Base-by-base conservation (phyloP, 257 asterid species). In the Penstemon barbatus region DNA sequence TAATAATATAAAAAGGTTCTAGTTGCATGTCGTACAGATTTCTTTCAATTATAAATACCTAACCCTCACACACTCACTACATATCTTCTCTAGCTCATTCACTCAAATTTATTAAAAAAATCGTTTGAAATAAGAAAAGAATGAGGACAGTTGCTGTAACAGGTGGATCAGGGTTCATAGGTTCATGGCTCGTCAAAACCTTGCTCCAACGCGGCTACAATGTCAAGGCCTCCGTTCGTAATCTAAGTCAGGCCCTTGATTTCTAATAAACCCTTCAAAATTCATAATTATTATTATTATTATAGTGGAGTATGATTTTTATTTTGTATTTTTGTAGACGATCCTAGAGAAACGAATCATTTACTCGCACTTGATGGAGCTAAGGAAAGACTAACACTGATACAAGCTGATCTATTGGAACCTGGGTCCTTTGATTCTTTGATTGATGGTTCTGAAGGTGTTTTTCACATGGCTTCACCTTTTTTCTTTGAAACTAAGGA, bases 391-490 rank as follows among this genome's bases (percentile, higher is more conserved):
- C 89, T 87, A 51, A 78, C 83, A 7, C 61, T 87, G 71, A 69
- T 85, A 37, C 80, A 78, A 74, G 88, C 92, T 10, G 18, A 85
- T 64, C 75, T 85, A 2, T 65, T 85, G 6, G 88, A 87, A 70
- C 69, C 85, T 68, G 95, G 86, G 36, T 79, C 88, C 6, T 87
- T 87, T 58, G 91, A 87, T 80, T 62, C 82, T 3, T 68, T 71
- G 18, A 66, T 87, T 48, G 71, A 80, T 3, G 95, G 89, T 39
- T 85, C 89, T 45, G 86, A 80, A 48, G 85, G 80, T 38, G 91
- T 87, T 46, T 87, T 87, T 65, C 95, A 87, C 41, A 79, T 82
- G 15, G 95, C 91, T 3, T 87, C 95, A 10, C 95, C 95, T 15
- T 87, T 87, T 70, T 79, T 63, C 70, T 66, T 49, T 61, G 71